A percentile compares a stretch with the other conserved stretches of the same genome.
phyloP scores from a whole-genome alignment of 2,329 filamentous ascomycete genomes.

The Penicillium sp. region DNA sequence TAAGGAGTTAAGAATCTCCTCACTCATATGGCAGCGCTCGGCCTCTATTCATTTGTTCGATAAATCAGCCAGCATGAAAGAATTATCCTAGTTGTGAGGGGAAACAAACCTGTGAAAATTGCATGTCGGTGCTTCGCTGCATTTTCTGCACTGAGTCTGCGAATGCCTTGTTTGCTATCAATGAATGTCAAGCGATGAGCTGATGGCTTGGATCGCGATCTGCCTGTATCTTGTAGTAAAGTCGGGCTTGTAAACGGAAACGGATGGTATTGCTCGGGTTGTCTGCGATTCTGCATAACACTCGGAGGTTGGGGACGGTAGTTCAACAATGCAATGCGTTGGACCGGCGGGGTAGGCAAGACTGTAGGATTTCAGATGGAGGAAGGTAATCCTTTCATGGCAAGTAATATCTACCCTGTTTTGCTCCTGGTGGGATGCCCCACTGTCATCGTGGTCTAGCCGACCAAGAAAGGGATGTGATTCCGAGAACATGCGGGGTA shows the following conservation, averaged over 20 bases:
- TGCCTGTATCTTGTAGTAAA: background rate
- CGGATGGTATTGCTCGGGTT: background rate
- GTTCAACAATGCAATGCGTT: background rate
- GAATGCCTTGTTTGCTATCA: slow-evolving; percentile 13
- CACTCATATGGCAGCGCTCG: slow-evolving; percentile 19
- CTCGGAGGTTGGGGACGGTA: background rate
- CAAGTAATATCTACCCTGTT: background rate
- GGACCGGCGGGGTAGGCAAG: background rate
- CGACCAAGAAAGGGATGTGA: slow-evolving; percentile 1
- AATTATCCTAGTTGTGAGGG: background rate
- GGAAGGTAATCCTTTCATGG: background rate
- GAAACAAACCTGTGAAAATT: slow-evolving; percentile 16
- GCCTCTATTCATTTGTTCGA: slow-evolving; percentile 7
- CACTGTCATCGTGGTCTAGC: background rate
- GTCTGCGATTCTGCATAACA: slow-evolving; percentile 3
- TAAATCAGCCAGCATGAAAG: background rate
- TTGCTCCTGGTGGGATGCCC: background rate
- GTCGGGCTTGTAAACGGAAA: background rate
- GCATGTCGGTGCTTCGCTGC: slow-evolving; percentile 17
- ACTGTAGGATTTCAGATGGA: background rate
- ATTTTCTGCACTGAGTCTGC: slow-evolving; percentile 16
- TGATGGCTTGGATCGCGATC: background rate
- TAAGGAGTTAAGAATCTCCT: slow-evolving; percentile 5
- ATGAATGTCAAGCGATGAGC: slow-evolving; percentile 14
- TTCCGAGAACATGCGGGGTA: slow-evolving; percentile 4